A percentile compares a stretch with the other conserved stretches of the same genome.
phyloP scores from a whole-genome alignment of 345 rosid species.

The Pistacia atlantica region DNA sequence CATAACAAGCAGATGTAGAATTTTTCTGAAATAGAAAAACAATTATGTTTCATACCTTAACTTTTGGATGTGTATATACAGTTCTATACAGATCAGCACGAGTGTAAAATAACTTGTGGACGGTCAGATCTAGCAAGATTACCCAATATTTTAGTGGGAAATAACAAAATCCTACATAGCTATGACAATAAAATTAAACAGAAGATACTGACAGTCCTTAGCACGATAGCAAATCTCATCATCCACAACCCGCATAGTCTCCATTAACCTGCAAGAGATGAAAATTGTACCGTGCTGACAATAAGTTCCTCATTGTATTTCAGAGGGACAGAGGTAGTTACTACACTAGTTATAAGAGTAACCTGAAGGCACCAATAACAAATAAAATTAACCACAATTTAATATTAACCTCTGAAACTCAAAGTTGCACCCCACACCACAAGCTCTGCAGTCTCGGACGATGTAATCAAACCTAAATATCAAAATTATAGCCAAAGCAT shows the following conservation, averaged over 20 bases:
- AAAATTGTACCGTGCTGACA: constrained; percentile 5
- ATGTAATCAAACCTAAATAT: constrained; percentile 87
- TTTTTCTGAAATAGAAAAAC: constrained; percentile 1
- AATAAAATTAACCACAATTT: constrained; percentile 11
- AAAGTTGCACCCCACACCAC: constrained; percentile 86
- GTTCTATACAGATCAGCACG: constrained; percentile 94
- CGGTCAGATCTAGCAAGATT: constrained; percentile 62
- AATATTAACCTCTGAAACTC: constrained; percentile 71
- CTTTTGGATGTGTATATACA: constrained; percentile 95
- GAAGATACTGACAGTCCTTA: constrained; percentile 78
- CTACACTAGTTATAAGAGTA: constrained; percentile 1
- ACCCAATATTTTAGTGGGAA: constrained; percentile 15
- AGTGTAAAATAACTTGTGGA: constrained; percentile 82
- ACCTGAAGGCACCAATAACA: constrained; percentile 2
- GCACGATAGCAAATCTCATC: constrained; percentile 95
- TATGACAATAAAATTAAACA: constrained; percentile 15
- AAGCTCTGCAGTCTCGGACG: constrained; percentile 89
- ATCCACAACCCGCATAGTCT: constrained; percentile 82
- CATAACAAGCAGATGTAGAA: constrained; percentile 15
- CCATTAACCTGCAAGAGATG: constrained; percentile 69
- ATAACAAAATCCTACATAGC: constrained; percentile 9
- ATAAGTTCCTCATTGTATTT: too few species aligned
- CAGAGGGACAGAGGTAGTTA: background rate
- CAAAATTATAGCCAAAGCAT: constrained; percentile 4
- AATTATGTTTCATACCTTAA: constrained; percentile 54